These are phyloP conservation scores for Oryza coarctata DNA, from an alignment of 176 grass and related monocot species.

Conservation along the genomic window DNA sequence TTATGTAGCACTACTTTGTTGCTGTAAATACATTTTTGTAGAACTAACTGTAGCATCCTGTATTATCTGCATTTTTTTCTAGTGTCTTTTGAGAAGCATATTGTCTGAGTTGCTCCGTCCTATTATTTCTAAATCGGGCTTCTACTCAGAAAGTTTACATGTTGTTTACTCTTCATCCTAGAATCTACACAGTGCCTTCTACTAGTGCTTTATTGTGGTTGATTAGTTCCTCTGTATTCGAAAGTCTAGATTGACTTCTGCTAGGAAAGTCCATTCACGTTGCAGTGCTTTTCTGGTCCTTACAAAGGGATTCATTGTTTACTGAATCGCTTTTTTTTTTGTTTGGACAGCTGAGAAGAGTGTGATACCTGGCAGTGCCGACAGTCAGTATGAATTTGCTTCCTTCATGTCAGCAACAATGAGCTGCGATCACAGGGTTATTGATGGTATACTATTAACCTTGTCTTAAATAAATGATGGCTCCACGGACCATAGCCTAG, in stretches of 20 bases:
- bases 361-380: conserved; percentile 62
- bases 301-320: neutral
- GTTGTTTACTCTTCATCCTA: neutral
- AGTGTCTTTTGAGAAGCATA: neutral
- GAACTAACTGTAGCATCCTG: neutral
- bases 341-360: conserved; percentile 73
- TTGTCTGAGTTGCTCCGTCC: neutral
- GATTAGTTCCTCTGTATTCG: neutral
- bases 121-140: neutral
- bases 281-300: neutral
- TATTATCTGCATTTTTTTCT: neutral
- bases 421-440: conserved; percentile 96
- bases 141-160: too few relatives aligned
- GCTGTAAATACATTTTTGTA: neutral
- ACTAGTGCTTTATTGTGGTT: neutral
- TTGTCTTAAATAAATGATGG: neutral
- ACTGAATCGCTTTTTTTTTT: neutral
- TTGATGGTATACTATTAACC: conserved; percentile 63
- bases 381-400: conserved; percentile 84
- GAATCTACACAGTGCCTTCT: neutral
- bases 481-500: neutral
- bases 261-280: neutral
- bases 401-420: conserved; percentile 91
- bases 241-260: neutral
- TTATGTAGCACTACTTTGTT: neutral